A percentile compares a stretch with the other conserved stretches of the same genome.
phyloP scores from a whole-genome alignment of 257 asterid species.

The Capsicum pubescens region DNA sequence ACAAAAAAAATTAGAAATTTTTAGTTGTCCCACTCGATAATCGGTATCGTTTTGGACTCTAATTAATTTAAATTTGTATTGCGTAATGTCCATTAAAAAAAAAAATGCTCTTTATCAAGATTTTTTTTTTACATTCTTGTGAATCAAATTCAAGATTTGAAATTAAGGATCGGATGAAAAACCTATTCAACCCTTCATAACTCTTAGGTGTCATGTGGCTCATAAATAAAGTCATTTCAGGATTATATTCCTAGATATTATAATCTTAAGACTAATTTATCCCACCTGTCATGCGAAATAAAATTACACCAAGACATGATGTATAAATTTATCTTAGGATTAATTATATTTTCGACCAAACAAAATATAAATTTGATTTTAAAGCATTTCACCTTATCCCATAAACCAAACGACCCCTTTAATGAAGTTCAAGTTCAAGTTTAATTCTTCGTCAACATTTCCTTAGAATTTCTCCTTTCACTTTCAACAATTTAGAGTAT shows the following conservation, averaged over 20 bases:
- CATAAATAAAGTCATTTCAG: accelerated
- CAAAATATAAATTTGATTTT: not conserved
- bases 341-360: not conserved
- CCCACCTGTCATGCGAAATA: not conserved
- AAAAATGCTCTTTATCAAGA: too few relatives aligned
- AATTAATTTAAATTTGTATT: too few relatives aligned
- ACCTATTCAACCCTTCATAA: not conserved
- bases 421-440: slow-evolving; percentile 33
- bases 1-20: not conserved
- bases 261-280: not conserved
- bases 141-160: too few relatives aligned
- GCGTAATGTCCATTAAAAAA: too few relatives aligned
- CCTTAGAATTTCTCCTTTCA: not conserved
- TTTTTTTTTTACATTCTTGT: too few relatives aligned
- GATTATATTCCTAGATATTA: not conserved
- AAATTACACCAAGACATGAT: not conserved
- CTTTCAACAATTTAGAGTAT: not conserved
- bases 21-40: not conserved
- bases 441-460: slow-evolving; percentile 27
- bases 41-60: accelerated
- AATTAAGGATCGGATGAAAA: accelerated
- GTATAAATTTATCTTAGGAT: not conserved
- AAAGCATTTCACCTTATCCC: not conserved
- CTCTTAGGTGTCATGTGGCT: accelerated
- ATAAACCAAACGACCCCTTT: not conserved